Evolutionary conservation across 2,329 filamentous ascomycete genomes (phyloP).

Genomic region (Aspergillus bombycis): DNA sequence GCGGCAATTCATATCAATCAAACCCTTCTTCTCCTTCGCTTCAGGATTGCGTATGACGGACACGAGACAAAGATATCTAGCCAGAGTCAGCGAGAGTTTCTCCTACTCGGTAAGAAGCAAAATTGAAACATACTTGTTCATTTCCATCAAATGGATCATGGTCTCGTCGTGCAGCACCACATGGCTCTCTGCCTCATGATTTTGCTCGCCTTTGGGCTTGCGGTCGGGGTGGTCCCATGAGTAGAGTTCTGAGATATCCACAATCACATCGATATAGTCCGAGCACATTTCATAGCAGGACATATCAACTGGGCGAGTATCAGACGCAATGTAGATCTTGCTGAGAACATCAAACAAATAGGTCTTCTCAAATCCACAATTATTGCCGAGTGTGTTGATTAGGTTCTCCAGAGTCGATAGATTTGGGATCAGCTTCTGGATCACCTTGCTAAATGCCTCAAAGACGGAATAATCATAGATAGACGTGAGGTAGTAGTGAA

Average conservation of each 20-base stretch:
- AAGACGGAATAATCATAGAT: constrained; percentile 99
- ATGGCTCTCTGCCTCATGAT: constrained; percentile 63
- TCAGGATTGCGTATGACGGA: constrained; percentile 68
- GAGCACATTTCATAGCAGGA: constrained; percentile 97
- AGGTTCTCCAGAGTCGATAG: constrained; percentile 90
- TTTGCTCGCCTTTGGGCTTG: constrained; percentile 47
- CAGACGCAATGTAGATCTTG: constrained; percentile 98
- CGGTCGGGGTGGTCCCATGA: constrained; percentile 65
- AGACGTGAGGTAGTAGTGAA: constrained; percentile 93
- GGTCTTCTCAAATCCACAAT: constrained; percentile 94
- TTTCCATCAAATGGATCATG: constrained; percentile 67
- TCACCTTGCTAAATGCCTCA: constrained; percentile 96
- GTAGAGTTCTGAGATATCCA: constrained; percentile 95
- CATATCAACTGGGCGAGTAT: constrained; percentile 90
- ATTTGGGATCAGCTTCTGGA: constrained; percentile 94
- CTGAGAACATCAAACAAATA: constrained; percentile 97
- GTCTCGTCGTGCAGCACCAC: constrained; percentile 64
- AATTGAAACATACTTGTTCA: constrained; percentile 61
- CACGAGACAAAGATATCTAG: constrained; percentile 65
- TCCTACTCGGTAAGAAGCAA: not conserved
- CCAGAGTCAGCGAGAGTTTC: constrained; percentile 19
- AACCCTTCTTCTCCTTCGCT: constrained; percentile 63
- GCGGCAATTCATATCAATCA: constrained; percentile 69
- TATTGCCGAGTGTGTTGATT: constrained; percentile 89
- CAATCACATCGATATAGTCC: constrained; percentile 97